Conservation (phyloP, 192 early-diverging fungal genomes). For the Backusella liffmaniae region DNA sequence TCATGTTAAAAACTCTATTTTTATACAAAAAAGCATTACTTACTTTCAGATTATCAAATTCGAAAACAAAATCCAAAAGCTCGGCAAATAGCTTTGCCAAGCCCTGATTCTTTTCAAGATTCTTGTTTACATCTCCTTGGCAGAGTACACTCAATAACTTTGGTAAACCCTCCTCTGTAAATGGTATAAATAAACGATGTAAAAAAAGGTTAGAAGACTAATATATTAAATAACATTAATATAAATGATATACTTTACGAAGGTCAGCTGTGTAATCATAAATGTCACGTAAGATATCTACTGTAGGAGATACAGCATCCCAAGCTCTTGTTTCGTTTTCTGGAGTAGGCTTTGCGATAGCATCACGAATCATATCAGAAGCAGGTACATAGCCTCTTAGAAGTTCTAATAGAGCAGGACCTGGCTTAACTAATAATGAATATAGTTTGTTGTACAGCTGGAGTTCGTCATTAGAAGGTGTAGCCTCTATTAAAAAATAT, state of each 20-base stretch:
- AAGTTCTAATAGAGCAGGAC: conserved; percentile 49
- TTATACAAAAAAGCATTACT: background rate
- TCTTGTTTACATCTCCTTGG: conserved; percentile 60
- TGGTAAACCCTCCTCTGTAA: conserved; percentile 57
- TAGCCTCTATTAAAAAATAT: conserved; percentile 38
- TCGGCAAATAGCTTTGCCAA: conserved; percentile 80
- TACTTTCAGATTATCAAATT: conserved; percentile 94
- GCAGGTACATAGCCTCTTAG: conserved; percentile 63
- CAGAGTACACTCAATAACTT: conserved; percentile 67
- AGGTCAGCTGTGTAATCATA: conserved; percentile 79
- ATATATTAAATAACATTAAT: background rate
- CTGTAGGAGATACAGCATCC: conserved; percentile 80
- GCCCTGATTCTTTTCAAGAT: conserved; percentile 73
- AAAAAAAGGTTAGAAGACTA: conserved; percentile 4
- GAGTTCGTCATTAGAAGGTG: conserved; percentile 64
- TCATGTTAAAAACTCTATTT: background rate
- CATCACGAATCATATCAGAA: conserved; percentile 77
- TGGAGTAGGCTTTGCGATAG: conserved; percentile 79
- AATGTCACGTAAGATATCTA: conserved; percentile 73
- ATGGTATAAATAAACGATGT: background rate
- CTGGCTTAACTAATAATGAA: conserved; percentile 50
- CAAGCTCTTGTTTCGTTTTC: conserved; percentile 90
- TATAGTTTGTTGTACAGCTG: conserved; percentile 58
- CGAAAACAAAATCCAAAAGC: conserved; percentile 83
- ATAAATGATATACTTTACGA: conserved; percentile 51